phyloP scores from a whole-genome alignment of 331 rosid species.

The Telfairia occidentalis region DNA sequence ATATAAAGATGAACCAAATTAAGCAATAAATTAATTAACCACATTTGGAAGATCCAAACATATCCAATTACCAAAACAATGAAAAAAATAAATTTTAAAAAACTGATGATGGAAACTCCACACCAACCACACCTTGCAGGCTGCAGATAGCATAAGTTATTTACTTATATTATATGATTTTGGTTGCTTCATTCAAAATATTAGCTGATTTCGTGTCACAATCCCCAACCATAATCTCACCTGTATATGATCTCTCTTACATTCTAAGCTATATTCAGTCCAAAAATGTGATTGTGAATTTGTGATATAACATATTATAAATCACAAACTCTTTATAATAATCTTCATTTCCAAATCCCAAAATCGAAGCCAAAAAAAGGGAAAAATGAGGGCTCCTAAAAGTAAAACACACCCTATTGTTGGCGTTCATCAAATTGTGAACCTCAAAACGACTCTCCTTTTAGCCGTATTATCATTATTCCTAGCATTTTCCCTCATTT shows the following conservation, averaged over 20 bases:
- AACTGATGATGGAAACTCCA: neutral
- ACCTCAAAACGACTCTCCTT: conserved; percentile 42
- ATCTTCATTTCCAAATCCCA: neutral
- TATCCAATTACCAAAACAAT: neutral
- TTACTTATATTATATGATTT: no score
- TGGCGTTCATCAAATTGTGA: conserved; percentile 22
- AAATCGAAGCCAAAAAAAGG: no score
- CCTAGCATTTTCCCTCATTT: conserved; percentile 35
- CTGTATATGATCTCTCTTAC: neutral
- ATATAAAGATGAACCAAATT: no score
- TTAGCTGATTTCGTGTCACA: conserved; percentile 10
- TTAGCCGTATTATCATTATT: conserved; percentile 33
- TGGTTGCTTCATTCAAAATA: conserved; percentile 14
- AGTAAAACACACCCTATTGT: conserved; percentile 32
- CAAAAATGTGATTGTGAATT: neutral
- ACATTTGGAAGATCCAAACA: neutral
- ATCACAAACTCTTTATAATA: neutral
- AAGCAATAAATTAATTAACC: neutral
- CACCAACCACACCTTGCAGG: no score
- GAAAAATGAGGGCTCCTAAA: conserved; percentile 62
- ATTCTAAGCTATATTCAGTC: conserved; percentile 1
- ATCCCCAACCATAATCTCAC: conserved; percentile 2
- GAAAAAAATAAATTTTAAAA: neutral
- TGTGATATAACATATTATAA: no score
- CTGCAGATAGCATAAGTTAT: no score